phyloP scores from a whole-genome alignment of 2,329 filamentous ascomycete genomes.

The Penicillium fuscoglaucum region DNA sequence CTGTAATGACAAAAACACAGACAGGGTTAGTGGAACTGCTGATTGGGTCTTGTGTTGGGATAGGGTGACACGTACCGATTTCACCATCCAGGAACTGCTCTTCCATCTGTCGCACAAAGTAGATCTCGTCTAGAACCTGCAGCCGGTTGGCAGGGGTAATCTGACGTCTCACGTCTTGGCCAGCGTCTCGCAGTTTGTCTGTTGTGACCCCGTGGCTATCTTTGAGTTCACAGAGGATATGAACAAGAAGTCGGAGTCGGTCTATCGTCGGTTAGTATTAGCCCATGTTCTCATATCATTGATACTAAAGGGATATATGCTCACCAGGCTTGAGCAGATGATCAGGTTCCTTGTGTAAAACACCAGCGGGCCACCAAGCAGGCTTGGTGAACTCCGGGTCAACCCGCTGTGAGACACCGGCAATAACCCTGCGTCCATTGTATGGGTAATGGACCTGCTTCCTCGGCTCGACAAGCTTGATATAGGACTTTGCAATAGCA shows the following conservation, averaged over 20 bases:
- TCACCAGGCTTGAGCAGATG: conserved; percentile 36
- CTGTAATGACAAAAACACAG: neutral
- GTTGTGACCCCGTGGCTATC: conserved; percentile 36
- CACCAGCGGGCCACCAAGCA: conserved; percentile 37
- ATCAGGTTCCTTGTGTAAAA: conserved; percentile 36
- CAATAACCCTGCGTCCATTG: conserved; percentile 42
- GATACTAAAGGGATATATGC: neutral
- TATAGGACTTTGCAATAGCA: conserved; percentile 47
- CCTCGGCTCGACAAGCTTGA: conserved; percentile 49
- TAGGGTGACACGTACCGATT: conserved; percentile 25
- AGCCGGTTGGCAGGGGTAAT: conserved; percentile 32
- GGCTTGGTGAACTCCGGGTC: conserved; percentile 39
- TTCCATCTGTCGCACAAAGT: conserved; percentile 36
- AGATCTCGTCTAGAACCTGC: conserved; percentile 38
- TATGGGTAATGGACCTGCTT: conserved; percentile 53
- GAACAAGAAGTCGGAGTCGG: conserved; percentile 33
- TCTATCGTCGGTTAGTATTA: conserved; percentile 20
- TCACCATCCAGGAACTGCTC: conserved; percentile 33
- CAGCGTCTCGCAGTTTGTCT: conserved; percentile 36
- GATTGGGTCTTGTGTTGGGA: neutral
- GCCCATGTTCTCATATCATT: neutral
- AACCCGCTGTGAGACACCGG: conserved; percentile 32
- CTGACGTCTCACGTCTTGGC: conserved; percentile 36
- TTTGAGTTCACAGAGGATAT: conserved; percentile 38
- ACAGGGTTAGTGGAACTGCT: neutral